These are phyloP conservation scores for Picochlorum sp. DNA, from an alignment of 139 green algal species.

Conservation along the genomic window DNA sequence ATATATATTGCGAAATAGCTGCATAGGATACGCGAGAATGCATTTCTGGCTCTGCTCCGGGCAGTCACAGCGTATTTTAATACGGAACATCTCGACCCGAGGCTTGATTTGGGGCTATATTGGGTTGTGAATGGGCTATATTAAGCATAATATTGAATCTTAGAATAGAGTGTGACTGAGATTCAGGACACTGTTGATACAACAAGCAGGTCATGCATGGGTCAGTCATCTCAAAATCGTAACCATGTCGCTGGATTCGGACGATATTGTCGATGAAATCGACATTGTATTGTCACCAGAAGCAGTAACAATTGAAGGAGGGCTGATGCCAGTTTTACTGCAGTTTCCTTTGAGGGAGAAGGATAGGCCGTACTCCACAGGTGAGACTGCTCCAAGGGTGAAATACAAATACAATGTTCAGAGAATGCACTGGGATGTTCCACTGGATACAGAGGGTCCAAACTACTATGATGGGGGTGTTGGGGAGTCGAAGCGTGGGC, in stretches of 20 bases:
- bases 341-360: slow-evolving; percentile 68
- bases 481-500: slow-evolving; percentile 18
- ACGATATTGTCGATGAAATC: slow-evolving; percentile 3
- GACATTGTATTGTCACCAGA: neutral
- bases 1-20: too few species aligned
- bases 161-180: too few species aligned
- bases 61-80: too few species aligned
- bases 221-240: too few species aligned
- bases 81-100: too few species aligned
- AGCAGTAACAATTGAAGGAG: neutral
- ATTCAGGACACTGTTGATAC: too few species aligned
- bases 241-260: neutral
- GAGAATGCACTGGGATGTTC: slow-evolving; percentile 29
- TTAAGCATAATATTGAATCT: too few species aligned
- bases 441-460: slow-evolving; percentile 40
- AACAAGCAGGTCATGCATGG: too few species aligned
- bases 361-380: slow-evolving; percentile 40
- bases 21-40: too few species aligned
- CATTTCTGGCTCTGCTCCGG: too few species aligned
- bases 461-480: slow-evolving; percentile 52
- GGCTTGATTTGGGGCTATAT: too few species aligned
- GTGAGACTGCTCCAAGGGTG: slow-evolving; percentile 48
- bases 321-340: slow-evolving; percentile 62
- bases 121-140: too few species aligned
- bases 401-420: slow-evolving; percentile 55